phyloP scores from a whole-genome alignment of 23 red algal genomes.

The Chondrus crispus region DNA sequence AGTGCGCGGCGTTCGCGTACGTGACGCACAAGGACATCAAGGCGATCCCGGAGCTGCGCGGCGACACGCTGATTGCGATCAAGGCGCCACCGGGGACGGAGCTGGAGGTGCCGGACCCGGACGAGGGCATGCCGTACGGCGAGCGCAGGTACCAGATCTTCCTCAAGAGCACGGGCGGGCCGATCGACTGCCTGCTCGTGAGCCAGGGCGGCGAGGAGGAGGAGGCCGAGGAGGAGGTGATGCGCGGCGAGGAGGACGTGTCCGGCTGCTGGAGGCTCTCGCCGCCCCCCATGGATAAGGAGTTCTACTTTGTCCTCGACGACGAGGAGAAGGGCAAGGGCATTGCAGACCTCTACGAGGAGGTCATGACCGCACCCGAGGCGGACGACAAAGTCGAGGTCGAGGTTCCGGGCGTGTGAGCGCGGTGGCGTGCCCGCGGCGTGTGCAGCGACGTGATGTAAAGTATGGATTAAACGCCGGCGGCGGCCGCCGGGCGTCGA shows the following conservation, averaged over 20 bases:
- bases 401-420: too few relatives aligned
- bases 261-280: constrained; percentile 33
- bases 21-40: constrained; percentile 94
- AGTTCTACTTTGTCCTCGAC: constrained; percentile 55
- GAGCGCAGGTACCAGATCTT: constrained; percentile 79
- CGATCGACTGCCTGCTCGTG: constrained; percentile 94
- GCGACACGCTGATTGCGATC: constrained; percentile 89
- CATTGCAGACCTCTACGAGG: constrained; percentile 72
- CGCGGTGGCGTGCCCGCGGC: too few relatives aligned
- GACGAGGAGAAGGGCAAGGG: constrained; percentile 27
- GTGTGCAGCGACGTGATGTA: too few relatives aligned
- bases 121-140: constrained; percentile 80
- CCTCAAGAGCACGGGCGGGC: constrained; percentile 72
- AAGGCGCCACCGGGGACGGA: constrained; percentile 94
- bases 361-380: constrained; percentile 12
- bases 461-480: too few relatives aligned
- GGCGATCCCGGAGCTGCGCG: constrained; percentile 72
- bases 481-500: too few relatives aligned
- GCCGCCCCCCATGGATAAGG: constrained; percentile 25
- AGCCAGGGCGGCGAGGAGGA: constrained; percentile 48
- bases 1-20: constrained; percentile 72
- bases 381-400: too few relatives aligned
- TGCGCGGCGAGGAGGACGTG: constrained; percentile 46
- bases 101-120: constrained; percentile 83
- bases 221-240: neutral